Percentiles rank a stretch among this genome's conserved stretches.
Evolutionary conservation across 2,329 filamentous ascomycete species (phyloP).

Genomic region (Plenodomus biglobosus): DNA sequence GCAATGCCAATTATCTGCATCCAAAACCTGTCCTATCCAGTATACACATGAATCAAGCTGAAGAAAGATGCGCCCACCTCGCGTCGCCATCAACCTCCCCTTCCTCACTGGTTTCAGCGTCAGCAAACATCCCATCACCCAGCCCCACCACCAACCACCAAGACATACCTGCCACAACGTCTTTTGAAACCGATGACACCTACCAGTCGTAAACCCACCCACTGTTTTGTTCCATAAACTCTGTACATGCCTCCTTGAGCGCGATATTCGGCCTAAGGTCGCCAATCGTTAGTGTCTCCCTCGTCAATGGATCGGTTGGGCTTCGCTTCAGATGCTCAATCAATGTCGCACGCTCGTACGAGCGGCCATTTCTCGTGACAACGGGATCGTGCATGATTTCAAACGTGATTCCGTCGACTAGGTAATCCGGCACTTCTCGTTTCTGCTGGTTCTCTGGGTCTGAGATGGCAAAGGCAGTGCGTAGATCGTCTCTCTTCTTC

Average conservation of each 20-base stretch:
- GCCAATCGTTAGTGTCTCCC: conserved; percentile 66
- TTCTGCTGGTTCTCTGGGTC: conserved; percentile 49
- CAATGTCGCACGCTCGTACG: conserved; percentile 84
- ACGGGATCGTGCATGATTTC: conserved; percentile 72
- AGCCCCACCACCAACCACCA: background rate
- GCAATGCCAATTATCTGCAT: conserved; percentile 57
- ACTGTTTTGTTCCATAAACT: conserved; percentile 76
- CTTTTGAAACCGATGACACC: conserved; percentile 23
- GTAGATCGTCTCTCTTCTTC: conserved; percentile 48
- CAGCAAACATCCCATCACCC: conserved; percentile 12
- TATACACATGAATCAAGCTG: conserved; percentile 22
- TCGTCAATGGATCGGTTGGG: conserved; percentile 78
- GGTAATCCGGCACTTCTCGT: conserved; percentile 70
- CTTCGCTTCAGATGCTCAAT: conserved; percentile 79
- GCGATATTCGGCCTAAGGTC: conserved; percentile 82
- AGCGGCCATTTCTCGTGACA: conserved; percentile 78
- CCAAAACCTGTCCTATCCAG: conserved; percentile 58
- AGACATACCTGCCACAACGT: conserved; percentile 16
- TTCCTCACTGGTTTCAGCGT: conserved; percentile 26
- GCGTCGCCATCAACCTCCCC: conserved; percentile 29
- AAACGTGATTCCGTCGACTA: conserved; percentile 75
- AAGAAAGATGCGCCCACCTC: conserved; percentile 32
- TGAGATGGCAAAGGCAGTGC: conserved; percentile 51
- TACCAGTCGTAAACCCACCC: conserved; percentile 94
- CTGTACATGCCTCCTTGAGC: conserved; percentile 77